Evolutionary conservation across 352 stramenopile species (phyloP).

Genomic region (Globisporangium camurandrum): DNA sequence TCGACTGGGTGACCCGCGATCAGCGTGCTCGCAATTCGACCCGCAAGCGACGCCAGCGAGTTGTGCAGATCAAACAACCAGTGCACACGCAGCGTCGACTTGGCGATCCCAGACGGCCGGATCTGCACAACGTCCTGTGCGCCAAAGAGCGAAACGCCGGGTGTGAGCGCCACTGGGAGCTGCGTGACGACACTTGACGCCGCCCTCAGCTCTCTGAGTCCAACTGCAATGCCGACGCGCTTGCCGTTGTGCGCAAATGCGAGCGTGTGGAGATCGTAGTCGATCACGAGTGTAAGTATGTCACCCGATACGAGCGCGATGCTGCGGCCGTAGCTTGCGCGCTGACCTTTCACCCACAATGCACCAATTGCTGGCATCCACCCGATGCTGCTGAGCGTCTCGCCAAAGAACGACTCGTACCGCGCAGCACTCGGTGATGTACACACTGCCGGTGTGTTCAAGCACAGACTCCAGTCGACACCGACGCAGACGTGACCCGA

Average conservation of each 20-base stretch:
- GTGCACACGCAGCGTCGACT: constrained; percentile 72
- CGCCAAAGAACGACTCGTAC: constrained; percentile 38
- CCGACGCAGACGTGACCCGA: constrained; percentile 76
- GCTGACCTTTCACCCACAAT: constrained; percentile 61
- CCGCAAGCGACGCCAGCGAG: constrained; percentile 58
- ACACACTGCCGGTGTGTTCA: constrained; percentile 1
- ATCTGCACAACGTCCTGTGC: constrained; percentile 69
- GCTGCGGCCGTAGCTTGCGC: constrained; percentile 39
- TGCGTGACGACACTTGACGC: constrained; percentile 19
- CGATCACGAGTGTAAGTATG: constrained; percentile 62
- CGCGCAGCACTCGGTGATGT: constrained; percentile 1
- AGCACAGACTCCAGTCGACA: constrained; percentile 41
- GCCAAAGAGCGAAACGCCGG: constrained; percentile 65
- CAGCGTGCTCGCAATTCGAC: constrained; percentile 56
- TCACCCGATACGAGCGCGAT: constrained; percentile 45
- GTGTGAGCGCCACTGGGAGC: constrained; percentile 31
- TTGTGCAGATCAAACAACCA: constrained; percentile 83
- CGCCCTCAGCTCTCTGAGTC: constrained; percentile 27
- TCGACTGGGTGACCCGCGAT: constrained; percentile 75
- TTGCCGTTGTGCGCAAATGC: constrained; percentile 70
- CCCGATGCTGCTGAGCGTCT: constrained; percentile 43
- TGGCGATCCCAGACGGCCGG: constrained; percentile 56
- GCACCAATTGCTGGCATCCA: constrained; percentile 82
- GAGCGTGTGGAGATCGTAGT: constrained; percentile 69
- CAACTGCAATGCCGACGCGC: constrained; percentile 46